Base-by-base conservation (phyloP, 345 rosid genomes). In the Physaria fendleri region DNA sequence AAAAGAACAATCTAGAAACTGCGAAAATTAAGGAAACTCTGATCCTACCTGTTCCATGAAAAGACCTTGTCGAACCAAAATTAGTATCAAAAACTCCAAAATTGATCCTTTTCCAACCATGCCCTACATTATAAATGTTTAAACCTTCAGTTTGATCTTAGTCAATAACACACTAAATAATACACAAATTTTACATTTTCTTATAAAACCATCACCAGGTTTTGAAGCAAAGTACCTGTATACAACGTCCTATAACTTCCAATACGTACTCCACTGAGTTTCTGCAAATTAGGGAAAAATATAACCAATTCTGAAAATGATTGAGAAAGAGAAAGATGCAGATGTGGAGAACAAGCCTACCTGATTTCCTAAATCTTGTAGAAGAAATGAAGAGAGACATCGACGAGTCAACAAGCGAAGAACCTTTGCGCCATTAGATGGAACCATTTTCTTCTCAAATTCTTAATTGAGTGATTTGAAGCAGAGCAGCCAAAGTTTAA, bases 1-100 rank as follows among this genome's bases (percentile, higher is more conserved):
- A 5, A 5, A 4, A 8, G 28, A 40, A 46, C 16, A 35, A 8
- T 38, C 20, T n/a, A 66, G 15, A 8, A 29, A 51, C 10, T 12
- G 3, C 2, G 14, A 27, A 14, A 50, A 24, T 5, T 5, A 35
- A 27, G 54, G 2, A 46, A 61, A 5, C 40, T 33, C 9, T n/a
- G 11, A 64, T 25, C 17, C n/a, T 81, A 90, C 99, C 96, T 42
- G 99, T 79, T 73, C 92, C 81, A 69, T 94, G 97, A 75, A 94
- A 73, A 21, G 70, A 81, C 64, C 97, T 81, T 15, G 78, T 33
- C n/a, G 82, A 43, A 39, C 80, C 77, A 69, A 76, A 65, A 44
- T 66, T 71, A 5, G 60, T 33, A 72, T 59, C 65, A 12, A 78
- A 64, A 70, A 68, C 66, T 33, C 92, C 82, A 59, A 78, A 39